Conservation (phyloP, 495 filamentous ascomycete genomes). For the Neurospora sp. region DNA sequence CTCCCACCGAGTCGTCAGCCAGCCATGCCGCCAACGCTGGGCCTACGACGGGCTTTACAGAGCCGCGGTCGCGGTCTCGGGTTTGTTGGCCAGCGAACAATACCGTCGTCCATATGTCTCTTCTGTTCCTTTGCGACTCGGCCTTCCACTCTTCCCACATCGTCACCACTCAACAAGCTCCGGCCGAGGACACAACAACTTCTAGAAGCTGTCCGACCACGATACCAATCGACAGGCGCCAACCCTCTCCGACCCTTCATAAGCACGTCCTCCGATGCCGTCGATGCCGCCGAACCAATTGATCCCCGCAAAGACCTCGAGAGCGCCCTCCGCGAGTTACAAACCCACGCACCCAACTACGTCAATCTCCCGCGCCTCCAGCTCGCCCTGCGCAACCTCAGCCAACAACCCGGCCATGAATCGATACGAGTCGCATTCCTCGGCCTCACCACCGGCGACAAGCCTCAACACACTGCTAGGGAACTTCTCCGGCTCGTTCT, state of each 20-base stretch:
- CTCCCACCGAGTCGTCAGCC: not conserved
- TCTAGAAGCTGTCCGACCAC: not conserved
- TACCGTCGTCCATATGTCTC: conserved; percentile 27
- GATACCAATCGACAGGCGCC: conserved; percentile 13
- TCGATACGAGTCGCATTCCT: conserved; percentile 62
- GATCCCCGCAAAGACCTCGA: conserved; percentile 45
- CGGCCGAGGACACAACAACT: not conserved
- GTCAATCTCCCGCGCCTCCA: conserved; percentile 69
- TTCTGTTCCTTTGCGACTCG: conserved; percentile 29
- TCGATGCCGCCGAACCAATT: not conserved
- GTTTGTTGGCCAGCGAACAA: not conserved
- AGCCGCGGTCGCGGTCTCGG: conserved; percentile 3
- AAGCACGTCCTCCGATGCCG: not conserved
- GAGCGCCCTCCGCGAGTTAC: conserved; percentile 48
- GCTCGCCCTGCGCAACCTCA: conserved; percentile 68
- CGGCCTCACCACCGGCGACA: conserved; percentile 26
- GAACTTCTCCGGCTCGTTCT: conserved; percentile 61
- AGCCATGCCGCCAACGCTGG: conserved; percentile 26
- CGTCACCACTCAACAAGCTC: not conserved
- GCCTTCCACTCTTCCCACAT: not conserved
- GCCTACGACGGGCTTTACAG: conserved; percentile 16
- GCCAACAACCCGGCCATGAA: conserved; percentile 47
- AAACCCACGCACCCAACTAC: conserved; percentile 50
- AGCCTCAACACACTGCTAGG: conserved; percentile 25
- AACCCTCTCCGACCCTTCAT: not conserved